Evolutionary conservation across 805 yeast species (phyloP), one percentile per base, ranked within the genome.

Genomic region (Myxozyma melibiosi): DNA sequence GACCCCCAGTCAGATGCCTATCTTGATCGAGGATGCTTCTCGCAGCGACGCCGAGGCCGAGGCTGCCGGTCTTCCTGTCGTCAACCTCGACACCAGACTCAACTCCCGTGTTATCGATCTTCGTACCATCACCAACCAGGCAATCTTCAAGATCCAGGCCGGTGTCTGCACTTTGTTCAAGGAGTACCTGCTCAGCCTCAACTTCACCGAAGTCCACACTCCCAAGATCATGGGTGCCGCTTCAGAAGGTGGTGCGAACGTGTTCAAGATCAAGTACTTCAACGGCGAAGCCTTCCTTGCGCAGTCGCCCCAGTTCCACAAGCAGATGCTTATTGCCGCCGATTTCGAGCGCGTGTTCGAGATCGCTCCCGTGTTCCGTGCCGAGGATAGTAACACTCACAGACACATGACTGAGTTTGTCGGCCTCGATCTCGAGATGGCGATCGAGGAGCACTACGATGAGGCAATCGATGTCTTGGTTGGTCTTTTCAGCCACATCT

Each of bases 351-450:
- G 83, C 69, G 99, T 94, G 47, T 94, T 84, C 72, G 99, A 94
- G 78, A 81, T 94, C 69, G 98, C 94, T 1, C 98, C 99, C 35
- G 98, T 94, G 42, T 94, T 94, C 83, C 84, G 99, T 77, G 99
- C 99, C 56, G 99, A 94, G 76, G 92, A 94, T 80, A 92, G 98
- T 61, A 91, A 94, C 79, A 92, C 99, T 20, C 98, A 94, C 75
- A 91, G 99, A 78, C 99, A 94, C 76, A 86, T 94, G 96, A 94
- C 99, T 55, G 99, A 94, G 76, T 94, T 94, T 74, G 88, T 87
- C 61, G 99, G 99, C 57, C 84, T 95, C 68, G 99, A 94, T 80
- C 76, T 94, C 76, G 99, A 94, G 77, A 90, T 94, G 96, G 88
- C 97, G 9, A 88, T 94, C 71, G 98, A 94, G 78, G 97, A 91